Evolutionary conservation across 129 eudicot genomes (phyloP), one percentile per base, ranked within the genome.

Genomic region (Centella asiatica): DNA sequence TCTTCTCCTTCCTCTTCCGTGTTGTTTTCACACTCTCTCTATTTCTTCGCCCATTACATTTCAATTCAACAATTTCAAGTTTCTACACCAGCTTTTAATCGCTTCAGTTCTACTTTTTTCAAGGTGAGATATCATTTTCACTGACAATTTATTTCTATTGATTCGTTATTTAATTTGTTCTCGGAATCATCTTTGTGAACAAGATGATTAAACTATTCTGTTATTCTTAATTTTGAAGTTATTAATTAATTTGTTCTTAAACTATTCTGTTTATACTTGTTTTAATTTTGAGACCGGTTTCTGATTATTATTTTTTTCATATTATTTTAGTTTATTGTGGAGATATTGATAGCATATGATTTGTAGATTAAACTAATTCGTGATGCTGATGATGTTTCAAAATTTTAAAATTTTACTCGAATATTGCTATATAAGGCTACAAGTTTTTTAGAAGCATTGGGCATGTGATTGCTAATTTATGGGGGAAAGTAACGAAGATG

Each of bases 1-100:
- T 69, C 76, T 54, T 49, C 67, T 72, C 65, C 65, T 37, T 55
- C 65, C 66, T 57, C 57, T 52, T 60, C 52, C 79, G 66, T 68
- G 50, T 45, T 19, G 12, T 58, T 58, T 56, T 10, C 27, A 13
- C 25, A 39, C 52, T 62, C 51, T 62, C 23, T 50, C 57, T 65
- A 15, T 64, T 28, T 37, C 40, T 55, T 2, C 56, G 24, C 19
- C 18, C 15, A 17, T 42, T 42, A 42, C 5, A 42, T 42, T 42
- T 12, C 5, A 12, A 42, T 12, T 42, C 14, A 42, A 42, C 4
- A 11, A 4, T 42, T 42, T 11, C 2, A 37, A 37, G 42, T 37
- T 56, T n/a, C 23, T 12, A 17, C 19, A 1, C 47, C 3, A 44
- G 51, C 9, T 17, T 46, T 46, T 46, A 0, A 46, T 17, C 51